These are phyloP conservation scores for Diplodia intermedia DNA, from an alignment of 2,329 filamentous ascomycete genomes.

Conservation along the genomic window DNA sequence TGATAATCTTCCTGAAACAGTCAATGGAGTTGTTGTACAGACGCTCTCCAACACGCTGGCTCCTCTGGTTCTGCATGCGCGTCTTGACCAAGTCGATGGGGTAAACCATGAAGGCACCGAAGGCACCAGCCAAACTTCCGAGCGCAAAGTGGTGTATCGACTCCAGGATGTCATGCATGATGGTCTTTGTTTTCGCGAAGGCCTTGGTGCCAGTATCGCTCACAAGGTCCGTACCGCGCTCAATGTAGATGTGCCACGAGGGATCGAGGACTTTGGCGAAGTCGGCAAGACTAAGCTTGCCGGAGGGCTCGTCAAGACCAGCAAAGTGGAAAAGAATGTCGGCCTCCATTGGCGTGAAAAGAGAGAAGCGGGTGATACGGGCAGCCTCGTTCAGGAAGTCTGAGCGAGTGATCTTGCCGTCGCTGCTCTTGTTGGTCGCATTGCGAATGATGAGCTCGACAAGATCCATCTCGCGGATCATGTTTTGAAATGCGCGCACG, in stretches of 20 bases:
- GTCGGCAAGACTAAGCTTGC: conserved; percentile 79
- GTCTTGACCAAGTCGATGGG: conserved; percentile 99
- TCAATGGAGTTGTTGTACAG: conserved; percentile 98
- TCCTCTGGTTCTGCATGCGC: conserved; percentile 95
- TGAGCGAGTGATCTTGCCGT: conserved; percentile 91
- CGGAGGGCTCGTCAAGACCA: conserved; percentile 86
- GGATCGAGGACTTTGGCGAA: conserved; percentile 96
- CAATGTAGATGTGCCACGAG: conserved; percentile 76
- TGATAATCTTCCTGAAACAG: conserved; percentile 90
- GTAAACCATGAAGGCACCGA: conserved; percentile 99
- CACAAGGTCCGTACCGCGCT: conserved; percentile 46
- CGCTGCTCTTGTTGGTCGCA: conserved; percentile 79
- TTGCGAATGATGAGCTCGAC: conserved; percentile 92
- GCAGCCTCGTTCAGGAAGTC: conserved; percentile 96
- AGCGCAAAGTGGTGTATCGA: conserved; percentile 90
- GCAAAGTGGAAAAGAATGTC: conserved; percentile 99
- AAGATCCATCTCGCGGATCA: conserved; percentile 97
- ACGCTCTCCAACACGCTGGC: conserved; percentile 78
- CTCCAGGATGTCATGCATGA: conserved; percentile 72
- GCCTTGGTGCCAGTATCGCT: conserved; percentile 58
- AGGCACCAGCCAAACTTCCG: conserved; percentile 89
- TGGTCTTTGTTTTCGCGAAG: conserved; percentile 61
- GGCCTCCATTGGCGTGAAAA: conserved; percentile 98
- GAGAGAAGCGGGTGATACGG: conserved; percentile 87
- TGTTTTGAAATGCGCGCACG: conserved; percentile 96